phyloP scores from a whole-genome alignment of 192 early-diverging fungal genomes.

The Coemansia sp. region DNA sequence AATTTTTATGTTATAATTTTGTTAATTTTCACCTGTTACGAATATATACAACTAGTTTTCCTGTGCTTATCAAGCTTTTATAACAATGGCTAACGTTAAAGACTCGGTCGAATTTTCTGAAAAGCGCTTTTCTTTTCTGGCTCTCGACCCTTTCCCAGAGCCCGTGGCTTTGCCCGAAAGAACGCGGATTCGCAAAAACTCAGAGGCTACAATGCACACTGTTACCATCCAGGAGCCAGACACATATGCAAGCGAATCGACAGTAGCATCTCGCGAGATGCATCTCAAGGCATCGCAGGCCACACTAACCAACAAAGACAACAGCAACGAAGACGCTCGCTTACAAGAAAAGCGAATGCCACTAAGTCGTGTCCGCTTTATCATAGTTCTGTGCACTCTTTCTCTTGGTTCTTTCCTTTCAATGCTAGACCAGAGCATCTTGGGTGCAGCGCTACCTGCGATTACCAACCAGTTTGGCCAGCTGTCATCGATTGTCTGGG shows the following conservation, averaged over 20 bases:
- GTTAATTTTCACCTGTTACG: too few species aligned
- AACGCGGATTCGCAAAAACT: slow-evolving; percentile 11
- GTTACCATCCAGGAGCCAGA: slow-evolving; percentile 6
- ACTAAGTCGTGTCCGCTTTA: slow-evolving; percentile 16
- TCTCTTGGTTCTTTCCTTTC: slow-evolving; percentile 59
- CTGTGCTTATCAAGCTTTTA: too few species aligned
- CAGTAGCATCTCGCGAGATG: not conserved
- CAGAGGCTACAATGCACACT: slow-evolving; percentile 8
- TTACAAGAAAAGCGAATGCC: slow-evolving; percentile 1
- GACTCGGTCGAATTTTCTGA: not conserved
- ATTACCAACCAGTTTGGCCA: slow-evolving; percentile 62
- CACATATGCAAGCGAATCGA: not conserved
- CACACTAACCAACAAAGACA: slow-evolving; percentile 18
- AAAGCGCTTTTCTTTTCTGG: slow-evolving; percentile 20
- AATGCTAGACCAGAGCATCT: slow-evolving; percentile 69
- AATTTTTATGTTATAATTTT: too few species aligned
- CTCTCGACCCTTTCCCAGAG: slow-evolving; percentile 14
- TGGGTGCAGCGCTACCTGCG: slow-evolving; percentile 62
- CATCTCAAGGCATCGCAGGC: slow-evolving; percentile 22
- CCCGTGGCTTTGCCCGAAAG: slow-evolving; percentile 4
- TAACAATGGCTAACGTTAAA: not conserved
- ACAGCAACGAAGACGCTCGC: not conserved
- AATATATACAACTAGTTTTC: too few species aligned
- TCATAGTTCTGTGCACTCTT: slow-evolving; percentile 31
- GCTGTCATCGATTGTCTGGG: slow-evolving; percentile 70